These are phyloP conservation scores for Thermomucor indicae-seudaticae DNA, from an alignment of 371 early-diverging fungal genomes.

Conservation along the genomic window DNA sequence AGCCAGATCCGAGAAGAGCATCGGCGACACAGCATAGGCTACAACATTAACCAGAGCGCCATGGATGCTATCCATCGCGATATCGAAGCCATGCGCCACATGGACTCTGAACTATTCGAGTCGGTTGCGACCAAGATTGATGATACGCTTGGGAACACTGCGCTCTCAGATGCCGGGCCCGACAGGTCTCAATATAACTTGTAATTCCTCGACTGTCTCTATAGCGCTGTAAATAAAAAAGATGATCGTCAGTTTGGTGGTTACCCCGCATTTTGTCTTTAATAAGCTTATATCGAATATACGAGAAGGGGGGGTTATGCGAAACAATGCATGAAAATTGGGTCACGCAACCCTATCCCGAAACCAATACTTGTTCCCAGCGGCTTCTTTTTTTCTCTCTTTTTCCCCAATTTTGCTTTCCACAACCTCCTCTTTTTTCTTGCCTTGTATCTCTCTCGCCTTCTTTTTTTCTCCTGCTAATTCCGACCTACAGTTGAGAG, in stretches of 20 bases:
- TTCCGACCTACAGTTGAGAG: neutral
- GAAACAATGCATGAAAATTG: too few species aligned
- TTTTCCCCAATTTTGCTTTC: neutral
- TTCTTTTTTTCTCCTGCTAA: neutral
- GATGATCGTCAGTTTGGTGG: neutral
- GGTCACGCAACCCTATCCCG: too few species aligned
- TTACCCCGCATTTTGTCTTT: neutral
- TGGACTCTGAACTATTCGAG: constrained; percentile 12
- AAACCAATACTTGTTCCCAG: neutral
- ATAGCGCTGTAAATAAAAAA: neutral
- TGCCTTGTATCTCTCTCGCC: neutral
- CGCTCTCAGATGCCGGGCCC: constrained; percentile 10
- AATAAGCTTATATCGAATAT: neutral
- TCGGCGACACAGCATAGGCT: neutral
- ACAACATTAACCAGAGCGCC: constrained; percentile 10
- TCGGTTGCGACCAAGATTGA: constrained; percentile 14
- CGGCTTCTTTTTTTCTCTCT: neutral
- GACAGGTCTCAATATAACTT: constrained; percentile 1
- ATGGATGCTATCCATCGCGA: constrained; percentile 16
- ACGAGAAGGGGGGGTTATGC: neutral
- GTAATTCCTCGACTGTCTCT: neutral
- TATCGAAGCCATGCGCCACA: constrained; percentile 8
- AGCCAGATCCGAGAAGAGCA: too few species aligned
- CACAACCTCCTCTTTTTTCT: constrained; percentile 1
- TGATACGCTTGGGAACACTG: constrained; percentile 13